A percentile compares a stretch with the other conserved stretches of the same genome.
Evolutionary conservation across 371 early-diverging fungal genomes (phyloP).

Genomic region (Mortierella sp.): DNA sequence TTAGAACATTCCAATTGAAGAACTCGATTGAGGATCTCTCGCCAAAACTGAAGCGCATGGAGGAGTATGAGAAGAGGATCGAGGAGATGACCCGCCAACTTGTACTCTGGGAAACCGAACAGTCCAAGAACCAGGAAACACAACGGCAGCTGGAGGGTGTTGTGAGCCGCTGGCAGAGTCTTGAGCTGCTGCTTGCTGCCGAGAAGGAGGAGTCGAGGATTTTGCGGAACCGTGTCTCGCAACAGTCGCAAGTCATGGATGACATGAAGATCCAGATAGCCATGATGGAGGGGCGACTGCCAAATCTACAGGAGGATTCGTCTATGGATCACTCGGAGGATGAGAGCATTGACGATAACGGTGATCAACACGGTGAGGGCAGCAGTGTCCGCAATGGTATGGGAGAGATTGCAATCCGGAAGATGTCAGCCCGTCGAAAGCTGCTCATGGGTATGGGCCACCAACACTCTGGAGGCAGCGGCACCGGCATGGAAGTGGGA

Average conservation of each 20-base stretch:
- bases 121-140: constrained; percentile 42
- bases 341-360: not conserved
- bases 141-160: constrained; percentile 51
- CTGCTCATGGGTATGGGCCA: constrained; percentile 11
- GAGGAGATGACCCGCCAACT: constrained; percentile 72
- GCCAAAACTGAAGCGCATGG: constrained; percentile 64
- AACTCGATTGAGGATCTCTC: constrained; percentile 65
- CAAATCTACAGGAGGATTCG: not conserved
- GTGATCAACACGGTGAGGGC: not conserved
- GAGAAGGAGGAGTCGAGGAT: constrained; percentile 46
- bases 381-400: not conserved
- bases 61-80: constrained; percentile 69
- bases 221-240: constrained; percentile 42
- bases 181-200: constrained; percentile 46
- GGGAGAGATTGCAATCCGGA: not conserved
- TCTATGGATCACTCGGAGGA: constrained; percentile 20
- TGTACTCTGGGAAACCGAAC: constrained; percentile 64
- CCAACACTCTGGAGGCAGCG: not conserved
- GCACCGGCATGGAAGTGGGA: not conserved
- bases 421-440: constrained; percentile 14
- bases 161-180: constrained; percentile 46
- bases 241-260: constrained; percentile 55
- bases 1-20: constrained; percentile 66
- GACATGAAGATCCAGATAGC: constrained; percentile 57
- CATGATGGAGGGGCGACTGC: constrained; percentile 17